Percentiles rank a stretch among this genome's conserved stretches.
Conservation (phyloP, 148 eudicot species). For the Fagopyrum esculentum region DNA sequence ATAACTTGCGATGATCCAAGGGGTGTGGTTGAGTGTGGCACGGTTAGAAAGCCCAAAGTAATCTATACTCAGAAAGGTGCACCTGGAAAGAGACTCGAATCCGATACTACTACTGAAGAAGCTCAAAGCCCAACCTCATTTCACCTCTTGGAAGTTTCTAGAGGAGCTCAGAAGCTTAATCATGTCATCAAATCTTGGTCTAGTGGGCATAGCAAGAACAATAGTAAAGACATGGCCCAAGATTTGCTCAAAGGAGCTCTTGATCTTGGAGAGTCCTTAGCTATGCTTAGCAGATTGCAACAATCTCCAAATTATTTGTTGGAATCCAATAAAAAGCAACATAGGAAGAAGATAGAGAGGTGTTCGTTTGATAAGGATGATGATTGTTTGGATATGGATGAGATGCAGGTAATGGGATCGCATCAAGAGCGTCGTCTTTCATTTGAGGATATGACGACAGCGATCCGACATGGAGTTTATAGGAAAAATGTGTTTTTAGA, state of each 20-base stretch:
- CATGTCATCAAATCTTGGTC: conserved; percentile 53
- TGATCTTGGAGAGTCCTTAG: conserved; percentile 71
- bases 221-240: conserved; percentile 36
- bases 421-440: conserved; percentile 6
- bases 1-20: conserved; percentile 81
- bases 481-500: conserved; percentile 35
- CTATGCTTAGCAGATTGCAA: conserved; percentile 55
- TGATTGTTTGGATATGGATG: conserved; percentile 22
- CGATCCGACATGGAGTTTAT: conserved; percentile 37
- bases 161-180: conserved; percentile 43
- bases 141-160: conserved; percentile 43
- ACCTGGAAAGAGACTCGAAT: conserved; percentile 14
- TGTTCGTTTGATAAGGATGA: conserved; percentile 13
- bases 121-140: conserved; percentile 24
- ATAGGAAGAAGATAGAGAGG: conserved; percentile 26
- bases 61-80: conserved; percentile 26
- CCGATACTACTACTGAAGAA: conserved; percentile 21
- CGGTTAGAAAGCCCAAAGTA: conserved; percentile 50
- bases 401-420: conserved; percentile 8
- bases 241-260: conserved; percentile 72
- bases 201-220: conserved; percentile 18
- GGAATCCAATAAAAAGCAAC: conserved; percentile 31
- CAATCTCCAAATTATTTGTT: conserved; percentile 37
- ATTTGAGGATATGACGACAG: conserved; percentile 39
- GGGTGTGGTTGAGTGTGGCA: conserved; percentile 64